phyloP scores from a whole-genome alignment of 345 rosid genomes.

The Corymbia maculata region DNA sequence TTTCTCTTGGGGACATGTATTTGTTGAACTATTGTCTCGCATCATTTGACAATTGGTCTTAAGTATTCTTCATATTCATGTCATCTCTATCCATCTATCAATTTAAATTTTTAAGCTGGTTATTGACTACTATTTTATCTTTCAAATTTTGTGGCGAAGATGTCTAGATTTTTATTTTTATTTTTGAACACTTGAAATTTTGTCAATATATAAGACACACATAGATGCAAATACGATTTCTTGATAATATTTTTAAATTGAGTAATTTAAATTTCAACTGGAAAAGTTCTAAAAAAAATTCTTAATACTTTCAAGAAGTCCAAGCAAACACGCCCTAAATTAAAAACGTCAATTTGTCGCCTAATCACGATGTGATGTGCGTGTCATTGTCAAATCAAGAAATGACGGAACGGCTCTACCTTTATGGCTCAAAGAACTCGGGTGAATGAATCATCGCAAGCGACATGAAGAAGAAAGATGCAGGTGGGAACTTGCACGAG shows the following conservation, averaged over 20 bases:
- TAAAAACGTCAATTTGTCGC: neutral
- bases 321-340: neutral
- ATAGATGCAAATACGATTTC: neutral
- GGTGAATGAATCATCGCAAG: neutral
- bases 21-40: neutral
- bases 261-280: neutral
- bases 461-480: neutral
- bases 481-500: neutral
- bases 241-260: neutral
- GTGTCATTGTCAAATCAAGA: neutral
- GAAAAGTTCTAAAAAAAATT: neutral
- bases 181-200: neutral
- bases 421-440: neutral
- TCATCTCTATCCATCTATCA: neutral
- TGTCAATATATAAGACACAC: neutral
- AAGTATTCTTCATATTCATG: neutral
- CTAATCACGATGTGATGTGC: neutral
- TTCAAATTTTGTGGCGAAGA: neutral
- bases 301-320: neutral
- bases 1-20: no score
- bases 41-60: neutral
- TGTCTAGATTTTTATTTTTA: neutral
- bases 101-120: neutral
- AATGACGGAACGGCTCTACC: neutral
- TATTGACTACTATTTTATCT: neutral